phyloP scores from a whole-genome alignment of 1,284 basidiomycete genomes.

The Malassezia yamatoensis region DNA sequence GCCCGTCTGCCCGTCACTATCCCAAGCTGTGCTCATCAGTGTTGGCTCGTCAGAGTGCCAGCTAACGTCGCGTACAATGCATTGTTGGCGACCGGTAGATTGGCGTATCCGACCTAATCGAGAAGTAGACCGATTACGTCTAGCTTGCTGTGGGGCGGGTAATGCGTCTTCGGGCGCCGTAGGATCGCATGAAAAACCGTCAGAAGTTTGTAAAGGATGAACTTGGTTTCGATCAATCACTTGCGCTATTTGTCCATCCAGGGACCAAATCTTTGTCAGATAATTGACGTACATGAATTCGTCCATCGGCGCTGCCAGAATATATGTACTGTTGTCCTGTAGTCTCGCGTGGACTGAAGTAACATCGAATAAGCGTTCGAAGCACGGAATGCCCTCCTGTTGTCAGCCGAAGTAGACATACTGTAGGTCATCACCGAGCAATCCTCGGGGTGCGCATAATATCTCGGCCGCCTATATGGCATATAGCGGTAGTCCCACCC shows the following conservation, averaged over 20 bases:
- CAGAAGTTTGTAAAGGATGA: conserved; percentile 56
- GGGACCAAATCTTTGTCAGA: conserved; percentile 69
- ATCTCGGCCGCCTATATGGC: conserved; percentile 52
- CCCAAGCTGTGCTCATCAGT: conserved; percentile 83
- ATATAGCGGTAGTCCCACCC: conserved; percentile 70
- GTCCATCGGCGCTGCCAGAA: conserved; percentile 72
- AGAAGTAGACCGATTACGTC: neutral
- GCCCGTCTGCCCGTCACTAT: conserved; percentile 45
- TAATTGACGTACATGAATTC: conserved; percentile 24
- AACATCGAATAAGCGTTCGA: conserved; percentile 83
- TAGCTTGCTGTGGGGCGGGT: neutral
- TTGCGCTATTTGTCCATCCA: conserved; percentile 75
- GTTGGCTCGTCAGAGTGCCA: conserved; percentile 83
- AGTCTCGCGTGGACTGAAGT: conserved; percentile 82
- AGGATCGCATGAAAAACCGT: conserved; percentile 24
- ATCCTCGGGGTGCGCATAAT: conserved; percentile 62
- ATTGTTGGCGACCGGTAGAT: neutral
- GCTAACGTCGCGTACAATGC: conserved; percentile 72
- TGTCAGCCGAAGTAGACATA: neutral
- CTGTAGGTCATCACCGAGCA: conserved; percentile 86
- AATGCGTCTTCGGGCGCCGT: conserved; percentile 16
- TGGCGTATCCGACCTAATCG: neutral
- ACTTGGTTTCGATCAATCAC: conserved; percentile 71
- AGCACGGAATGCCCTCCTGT: conserved; percentile 70
- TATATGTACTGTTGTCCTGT: conserved; percentile 90